A percentile compares a stretch with the other conserved stretches of the same genome.
Conservation (phyloP, 2,329 filamentous ascomycete genomes). For the Sporothrix protearum region DNA sequence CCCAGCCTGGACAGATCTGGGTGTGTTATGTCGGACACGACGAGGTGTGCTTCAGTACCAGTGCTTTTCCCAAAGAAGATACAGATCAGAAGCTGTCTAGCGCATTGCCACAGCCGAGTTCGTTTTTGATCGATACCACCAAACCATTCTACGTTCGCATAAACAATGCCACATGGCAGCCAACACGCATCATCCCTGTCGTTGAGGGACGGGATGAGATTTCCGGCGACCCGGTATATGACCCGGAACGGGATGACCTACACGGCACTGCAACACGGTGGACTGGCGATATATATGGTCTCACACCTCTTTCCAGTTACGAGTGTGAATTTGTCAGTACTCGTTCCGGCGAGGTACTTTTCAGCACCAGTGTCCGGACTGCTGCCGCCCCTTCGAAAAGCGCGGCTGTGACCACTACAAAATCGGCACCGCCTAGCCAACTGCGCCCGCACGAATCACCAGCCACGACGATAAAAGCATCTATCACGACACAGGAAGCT, state of each 20-base stretch:
- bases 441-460: conserved; percentile 70
- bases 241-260: conserved; percentile 28
- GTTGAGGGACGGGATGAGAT: conserved; percentile 27
- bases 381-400: conserved; percentile 46
- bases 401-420: conserved; percentile 38
- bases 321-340: conserved; percentile 73
- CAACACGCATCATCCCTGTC: conserved; percentile 63
- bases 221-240: not conserved
- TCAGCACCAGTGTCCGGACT: conserved; percentile 69
- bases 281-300: conserved; percentile 67
- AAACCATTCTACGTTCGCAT: conserved; percentile 78
- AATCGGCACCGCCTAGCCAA: conserved; percentile 39
- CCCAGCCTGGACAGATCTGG: conserved; percentile 70
- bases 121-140: conserved; percentile 58
- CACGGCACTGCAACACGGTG: conserved; percentile 50
- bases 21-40: conserved; percentile 75
- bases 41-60: conserved; percentile 73
- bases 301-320: conserved; percentile 71
- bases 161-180: conserved; percentile 77
- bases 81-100: conserved; percentile 32
- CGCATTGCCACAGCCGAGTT: conserved; percentile 28
- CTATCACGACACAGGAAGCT: conserved; percentile 67
- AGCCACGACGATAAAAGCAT: conserved; percentile 70
- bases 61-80: conserved; percentile 54
- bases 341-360: conserved; percentile 61